Percentiles rank a stretch among this genome's conserved stretches.
These are phyloP conservation scores for Phytophthora niederhauseri DNA, from an alignment of 352 stramenopile species.

Conservation along the genomic window DNA sequence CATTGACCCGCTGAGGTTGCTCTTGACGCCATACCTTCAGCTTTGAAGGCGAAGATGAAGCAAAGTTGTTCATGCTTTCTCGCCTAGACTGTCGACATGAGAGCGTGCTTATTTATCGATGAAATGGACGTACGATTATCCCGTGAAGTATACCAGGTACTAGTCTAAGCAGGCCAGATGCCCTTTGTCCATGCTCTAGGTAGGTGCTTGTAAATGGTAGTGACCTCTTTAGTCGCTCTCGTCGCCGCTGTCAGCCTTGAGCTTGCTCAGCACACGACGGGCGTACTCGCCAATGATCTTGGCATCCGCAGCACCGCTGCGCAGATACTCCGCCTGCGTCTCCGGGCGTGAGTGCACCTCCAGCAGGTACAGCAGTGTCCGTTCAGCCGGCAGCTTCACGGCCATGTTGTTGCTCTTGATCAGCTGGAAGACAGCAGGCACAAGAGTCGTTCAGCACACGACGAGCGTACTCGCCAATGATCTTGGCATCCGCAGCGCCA, in stretches of 20 bases:
- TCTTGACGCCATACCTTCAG: neutral
- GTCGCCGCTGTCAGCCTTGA: conserved; percentile 86
- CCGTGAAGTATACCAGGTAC: conserved; percentile 16
- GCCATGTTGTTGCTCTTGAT: conserved; percentile 92
- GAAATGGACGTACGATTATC: conserved; percentile 31
- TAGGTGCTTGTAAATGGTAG: conserved; percentile 3
- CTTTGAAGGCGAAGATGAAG: neutral
- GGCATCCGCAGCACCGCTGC: conserved; percentile 55
- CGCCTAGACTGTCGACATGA: neutral
- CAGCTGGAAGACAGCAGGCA: conserved; percentile 79
- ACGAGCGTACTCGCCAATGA: conserved; percentile 88
- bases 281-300: conserved; percentile 91
- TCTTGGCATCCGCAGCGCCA: conserved; percentile 70
- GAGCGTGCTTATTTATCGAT: conserved; percentile 34
- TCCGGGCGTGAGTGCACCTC: conserved; percentile 84
- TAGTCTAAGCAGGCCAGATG: conserved; percentile 17
- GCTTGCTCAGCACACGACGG: conserved; percentile 86
- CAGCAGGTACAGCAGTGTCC: conserved; percentile 87
- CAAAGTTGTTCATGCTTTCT: no score
- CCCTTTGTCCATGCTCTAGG: conserved; percentile 12
- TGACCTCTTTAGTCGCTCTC: conserved; percentile 62
- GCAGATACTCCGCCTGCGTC: conserved; percentile 77
- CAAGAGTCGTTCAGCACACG: conserved; percentile 69
- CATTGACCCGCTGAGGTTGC: conserved; percentile 34
- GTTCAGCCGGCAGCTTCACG: conserved; percentile 87